phyloP scores from a whole-genome alignment of 352 stramenopile species.

The Globisporangium nunn region DNA sequence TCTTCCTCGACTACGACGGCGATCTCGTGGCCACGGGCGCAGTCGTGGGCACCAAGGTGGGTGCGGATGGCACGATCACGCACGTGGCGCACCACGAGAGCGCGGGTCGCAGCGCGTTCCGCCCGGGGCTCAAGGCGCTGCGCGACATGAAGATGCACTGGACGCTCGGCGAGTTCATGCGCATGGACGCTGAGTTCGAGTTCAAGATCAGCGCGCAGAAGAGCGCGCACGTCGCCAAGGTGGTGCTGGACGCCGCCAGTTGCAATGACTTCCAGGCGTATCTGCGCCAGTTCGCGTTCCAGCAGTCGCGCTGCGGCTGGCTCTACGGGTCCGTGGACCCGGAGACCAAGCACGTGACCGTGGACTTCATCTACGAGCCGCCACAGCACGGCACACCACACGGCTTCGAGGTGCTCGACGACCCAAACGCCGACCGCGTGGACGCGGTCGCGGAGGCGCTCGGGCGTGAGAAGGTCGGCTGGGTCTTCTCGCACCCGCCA shows the following conservation, averaged over 20 bases:
- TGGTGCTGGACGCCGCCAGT: constrained; percentile 84
- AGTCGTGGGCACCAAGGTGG: constrained; percentile 61
- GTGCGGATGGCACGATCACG: constrained; percentile 71
- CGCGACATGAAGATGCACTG: constrained; percentile 99
- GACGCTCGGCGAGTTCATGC: constrained; percentile 96
- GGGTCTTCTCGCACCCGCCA: constrained; percentile 96
- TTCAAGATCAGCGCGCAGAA: constrained; percentile 97
- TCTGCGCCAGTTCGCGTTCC: constrained; percentile 88
- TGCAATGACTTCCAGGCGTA: constrained; percentile 91
- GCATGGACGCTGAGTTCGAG: constrained; percentile 95
- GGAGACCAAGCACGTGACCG: constrained; percentile 82
- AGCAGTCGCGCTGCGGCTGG: constrained; percentile 91
- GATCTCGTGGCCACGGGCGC: constrained; percentile 46
- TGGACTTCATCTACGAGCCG: constrained; percentile 96
- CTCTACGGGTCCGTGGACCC: constrained; percentile 91
- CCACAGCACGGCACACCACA: constrained; percentile 87
- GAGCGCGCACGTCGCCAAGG: constrained; percentile 64
- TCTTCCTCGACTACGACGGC: constrained; percentile 74
- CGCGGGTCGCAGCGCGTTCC: constrained; percentile 85
- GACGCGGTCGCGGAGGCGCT: constrained; percentile 84
- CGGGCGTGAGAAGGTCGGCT: constrained; percentile 91
- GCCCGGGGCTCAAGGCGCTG: constrained; percentile 92
- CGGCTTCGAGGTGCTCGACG: constrained; percentile 91
- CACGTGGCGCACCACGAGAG: constrained; percentile 72
- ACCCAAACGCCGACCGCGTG: constrained; percentile 82